These are phyloP conservation scores for Cordyceps tenuipes DNA, from an alignment of 2,329 filamentous ascomycete species.

Conservation along the genomic window DNA sequence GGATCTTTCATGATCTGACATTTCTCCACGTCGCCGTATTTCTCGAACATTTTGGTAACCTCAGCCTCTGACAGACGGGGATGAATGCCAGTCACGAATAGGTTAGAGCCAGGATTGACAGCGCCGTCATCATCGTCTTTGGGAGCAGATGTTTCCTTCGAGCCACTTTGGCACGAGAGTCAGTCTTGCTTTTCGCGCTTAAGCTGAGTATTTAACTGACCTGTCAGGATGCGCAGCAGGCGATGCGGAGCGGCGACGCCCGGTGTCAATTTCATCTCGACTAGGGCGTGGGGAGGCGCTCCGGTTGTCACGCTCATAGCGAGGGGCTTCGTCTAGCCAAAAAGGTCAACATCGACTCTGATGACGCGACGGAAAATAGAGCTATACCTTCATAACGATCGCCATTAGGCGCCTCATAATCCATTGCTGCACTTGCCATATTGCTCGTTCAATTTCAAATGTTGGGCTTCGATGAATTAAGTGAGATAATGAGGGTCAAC, in stretches of 20 bases:
- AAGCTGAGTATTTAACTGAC: conserved; percentile 4
- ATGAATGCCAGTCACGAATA: conserved; percentile 97
- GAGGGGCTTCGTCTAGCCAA: conserved; percentile 50
- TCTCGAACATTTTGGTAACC: conserved; percentile 92
- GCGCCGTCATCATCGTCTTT: conserved; percentile 66
- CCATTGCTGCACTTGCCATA: conserved; percentile 61
- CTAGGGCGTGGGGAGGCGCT: conserved; percentile 55
- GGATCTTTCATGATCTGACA: conserved; percentile 99
- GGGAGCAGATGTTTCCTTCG: conserved; percentile 45
- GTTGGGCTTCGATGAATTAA: background rate
- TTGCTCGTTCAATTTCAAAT: conserved; percentile 13
- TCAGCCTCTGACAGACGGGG: conserved; percentile 84
- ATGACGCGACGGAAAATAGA: background rate
- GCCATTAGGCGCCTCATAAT: conserved; percentile 60
- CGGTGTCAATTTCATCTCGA: conserved; percentile 53
- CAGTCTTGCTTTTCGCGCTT: background rate
- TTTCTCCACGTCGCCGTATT: conserved; percentile 97
- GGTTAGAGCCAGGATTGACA: conserved; percentile 89
- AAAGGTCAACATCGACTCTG: background rate
- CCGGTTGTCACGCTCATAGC: conserved; percentile 59
- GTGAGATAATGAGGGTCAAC: background rate
- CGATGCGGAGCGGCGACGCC: conserved; percentile 54
- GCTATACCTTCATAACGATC: conserved; percentile 57
- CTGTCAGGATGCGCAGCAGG: conserved; percentile 44
- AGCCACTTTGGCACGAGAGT: conserved; percentile 25